Evolutionary conservation across 805 yeast genomes (phyloP).

Genomic region (Candida chilensis): DNA sequence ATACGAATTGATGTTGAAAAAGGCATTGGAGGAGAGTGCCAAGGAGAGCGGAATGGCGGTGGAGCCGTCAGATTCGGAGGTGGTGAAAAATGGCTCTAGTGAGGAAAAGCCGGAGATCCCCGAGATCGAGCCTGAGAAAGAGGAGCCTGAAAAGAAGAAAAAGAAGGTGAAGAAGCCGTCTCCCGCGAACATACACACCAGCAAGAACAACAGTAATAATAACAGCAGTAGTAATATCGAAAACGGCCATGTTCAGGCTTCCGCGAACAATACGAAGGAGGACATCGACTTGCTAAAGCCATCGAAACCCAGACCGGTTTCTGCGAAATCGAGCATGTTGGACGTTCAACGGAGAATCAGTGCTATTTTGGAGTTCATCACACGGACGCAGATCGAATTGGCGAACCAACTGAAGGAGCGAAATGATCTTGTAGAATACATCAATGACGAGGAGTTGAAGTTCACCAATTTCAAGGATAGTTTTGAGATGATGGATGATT

Average conservation of each 20-base stretch:
- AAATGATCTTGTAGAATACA: conserved; percentile 33
- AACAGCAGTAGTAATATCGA: conserved; percentile 2
- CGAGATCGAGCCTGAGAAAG: conserved; percentile 12
- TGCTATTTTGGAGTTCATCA: conserved; percentile 86
- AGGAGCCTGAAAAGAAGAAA: conserved; percentile 7
- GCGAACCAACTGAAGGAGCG: conserved; percentile 63
- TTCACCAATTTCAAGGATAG: conserved; percentile 50
- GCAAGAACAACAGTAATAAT: conserved; percentile 3
- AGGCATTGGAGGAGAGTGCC: conserved; percentile 50
- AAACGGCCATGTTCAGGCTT: conserved; percentile 2
- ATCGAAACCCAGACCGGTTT: conserved; percentile 78
- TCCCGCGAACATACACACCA: conserved; percentile 1
- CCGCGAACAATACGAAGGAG: no score
- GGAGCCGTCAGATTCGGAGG: conserved; percentile 18
- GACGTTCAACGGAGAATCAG: conserved; percentile 87
- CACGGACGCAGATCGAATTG: conserved; percentile 78
- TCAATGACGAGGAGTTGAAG: conserved; percentile 27
- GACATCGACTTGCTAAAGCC: conserved; percentile 56
- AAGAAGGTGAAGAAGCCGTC: conserved; percentile 3
- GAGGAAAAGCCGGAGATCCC: conserved; percentile 5
- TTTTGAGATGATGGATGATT: conserved; percentile 55
- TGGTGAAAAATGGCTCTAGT: no score
- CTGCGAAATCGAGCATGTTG: conserved; percentile 59
- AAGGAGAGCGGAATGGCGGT: conserved; percentile 34
- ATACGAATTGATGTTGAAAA: conserved; percentile 21